Conservation (phyloP, 148 eudicot species). For the Camellia sinensis region DNA sequence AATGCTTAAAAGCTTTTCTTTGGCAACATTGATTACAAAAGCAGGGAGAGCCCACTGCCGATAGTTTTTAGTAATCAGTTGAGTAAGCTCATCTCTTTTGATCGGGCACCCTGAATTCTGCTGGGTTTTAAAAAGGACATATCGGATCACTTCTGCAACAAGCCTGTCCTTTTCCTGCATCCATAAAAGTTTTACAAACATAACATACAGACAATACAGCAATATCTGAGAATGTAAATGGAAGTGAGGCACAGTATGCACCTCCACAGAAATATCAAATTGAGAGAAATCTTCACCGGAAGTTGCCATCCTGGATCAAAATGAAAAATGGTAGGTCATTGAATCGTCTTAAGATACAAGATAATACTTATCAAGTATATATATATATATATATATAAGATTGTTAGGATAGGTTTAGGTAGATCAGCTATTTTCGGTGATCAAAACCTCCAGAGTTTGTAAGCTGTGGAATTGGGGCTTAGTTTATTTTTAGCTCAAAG, state of each 20-base stretch:
- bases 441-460: too few species aligned
- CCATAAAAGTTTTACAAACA: slow-evolving; percentile 6
- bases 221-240: background rate
- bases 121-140: slow-evolving; percentile 73
- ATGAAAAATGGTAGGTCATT: background rate
- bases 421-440: too few species aligned
- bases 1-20: slow-evolving; percentile 53
- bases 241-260: slow-evolving; percentile 12
- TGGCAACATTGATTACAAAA: slow-evolving; percentile 77
- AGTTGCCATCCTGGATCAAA: slow-evolving; percentile 46
- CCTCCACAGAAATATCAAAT: slow-evolving; percentile 71
- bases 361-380: background rate
- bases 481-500: too few species aligned
- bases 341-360: background rate
- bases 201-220: slow-evolving; percentile 1
- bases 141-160: slow-evolving; percentile 80
- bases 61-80: slow-evolving; percentile 69
- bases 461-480: too few species aligned
- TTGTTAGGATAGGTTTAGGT: too few species aligned
- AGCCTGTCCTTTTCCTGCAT: slow-evolving; percentile 79
- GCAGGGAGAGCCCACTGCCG: slow-evolving; percentile 73
- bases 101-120: slow-evolving; percentile 91
- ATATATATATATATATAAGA: too few species aligned
- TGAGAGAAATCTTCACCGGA: slow-evolving; percentile 51
- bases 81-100: slow-evolving; percentile 79